These are phyloP conservation scores for Hypoxylon trugodes DNA, from an alignment of 495 filamentous ascomycete species.

Conservation along the genomic window DNA sequence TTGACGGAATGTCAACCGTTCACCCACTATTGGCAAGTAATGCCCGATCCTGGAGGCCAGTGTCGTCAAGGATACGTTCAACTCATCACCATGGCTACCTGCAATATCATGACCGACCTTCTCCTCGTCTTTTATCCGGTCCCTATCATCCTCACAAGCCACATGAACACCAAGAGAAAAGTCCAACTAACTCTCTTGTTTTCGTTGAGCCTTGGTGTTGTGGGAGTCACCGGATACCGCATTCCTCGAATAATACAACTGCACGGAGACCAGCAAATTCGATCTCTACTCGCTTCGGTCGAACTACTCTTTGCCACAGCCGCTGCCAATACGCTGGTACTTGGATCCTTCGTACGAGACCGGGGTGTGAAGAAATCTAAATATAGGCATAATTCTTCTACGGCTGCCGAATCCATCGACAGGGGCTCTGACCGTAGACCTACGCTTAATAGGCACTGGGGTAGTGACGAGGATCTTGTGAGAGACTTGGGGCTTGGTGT, in stretches of 20 bases:
- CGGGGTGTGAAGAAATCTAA: constrained; percentile 80
- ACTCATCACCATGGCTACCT: constrained; percentile 84
- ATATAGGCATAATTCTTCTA: constrained; percentile 68
- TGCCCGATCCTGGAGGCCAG: constrained; percentile 83
- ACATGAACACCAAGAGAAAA: constrained; percentile 73
- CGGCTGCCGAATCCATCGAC: constrained; percentile 54
- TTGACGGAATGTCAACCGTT: constrained; percentile 89
- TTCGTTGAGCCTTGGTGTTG: constrained; percentile 77
- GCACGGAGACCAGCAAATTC: constrained; percentile 72
- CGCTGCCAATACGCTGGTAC: constrained; percentile 78
- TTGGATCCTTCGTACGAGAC: constrained; percentile 84
- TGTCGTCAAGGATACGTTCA: constrained; percentile 88
- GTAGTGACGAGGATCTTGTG: constrained; percentile 82
- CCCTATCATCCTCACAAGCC: constrained; percentile 78
- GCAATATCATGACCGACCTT: constrained; percentile 88
- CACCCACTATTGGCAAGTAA: constrained; percentile 87
- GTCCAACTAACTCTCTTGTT: constrained; percentile 76
- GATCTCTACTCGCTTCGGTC: constrained; percentile 79
- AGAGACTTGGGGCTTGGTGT: constrained; percentile 74
- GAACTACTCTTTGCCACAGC: constrained; percentile 81
- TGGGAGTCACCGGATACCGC: constrained; percentile 78
- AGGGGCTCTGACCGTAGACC: constrained; percentile 55
- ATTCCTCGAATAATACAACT: constrained; percentile 73
- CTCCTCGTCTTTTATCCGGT: constrained; percentile 88
- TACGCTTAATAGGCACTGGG: constrained; percentile 71